phyloP scores from a whole-genome alignment of 345 rosid genomes.

The Linum tenue region DNA sequence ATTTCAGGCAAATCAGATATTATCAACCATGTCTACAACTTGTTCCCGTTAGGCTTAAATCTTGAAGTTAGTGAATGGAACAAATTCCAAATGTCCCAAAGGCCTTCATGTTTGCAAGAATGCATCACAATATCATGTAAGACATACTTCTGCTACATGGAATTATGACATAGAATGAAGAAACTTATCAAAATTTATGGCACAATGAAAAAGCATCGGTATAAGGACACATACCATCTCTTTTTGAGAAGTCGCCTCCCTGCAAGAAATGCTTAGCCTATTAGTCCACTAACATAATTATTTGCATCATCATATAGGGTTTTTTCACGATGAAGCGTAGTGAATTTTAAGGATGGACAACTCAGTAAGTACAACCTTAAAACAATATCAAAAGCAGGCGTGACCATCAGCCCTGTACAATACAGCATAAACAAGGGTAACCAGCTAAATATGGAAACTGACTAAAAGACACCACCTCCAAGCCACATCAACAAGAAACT shows the following conservation, averaged over 20 bases:
- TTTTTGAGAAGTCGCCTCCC: constrained; percentile 89
- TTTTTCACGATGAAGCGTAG: constrained; percentile 36
- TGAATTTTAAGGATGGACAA: constrained; percentile 49
- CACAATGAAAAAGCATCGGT: background rate
- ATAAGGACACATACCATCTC: constrained; percentile 62
- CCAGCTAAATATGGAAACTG: constrained; percentile 9
- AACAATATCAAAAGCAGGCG: constrained; percentile 96
- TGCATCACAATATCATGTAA: background rate
- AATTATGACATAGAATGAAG: background rate
- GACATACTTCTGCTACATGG: background rate
- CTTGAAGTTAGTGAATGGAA: background rate
- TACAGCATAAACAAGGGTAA: constrained; percentile 93
- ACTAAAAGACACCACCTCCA: constrained; percentile 71
- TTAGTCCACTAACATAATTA: constrained; percentile 22
- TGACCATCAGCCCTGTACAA: constrained; percentile 94
- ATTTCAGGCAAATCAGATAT: background rate
- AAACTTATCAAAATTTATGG: background rate
- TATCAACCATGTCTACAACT: background rate
- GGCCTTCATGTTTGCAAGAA: background rate
- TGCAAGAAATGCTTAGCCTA: constrained; percentile 32
- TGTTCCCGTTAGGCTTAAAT: background rate
- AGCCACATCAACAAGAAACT: constrained; percentile 40
- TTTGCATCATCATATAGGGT: constrained; percentile 11
- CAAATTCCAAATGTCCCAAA: background rate
- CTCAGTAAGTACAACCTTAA: constrained; percentile 92